These are phyloP conservation scores for Phialophora chinensis DNA, from an alignment of 2,329 filamentous ascomycete genomes.

Conservation along the genomic window DNA sequence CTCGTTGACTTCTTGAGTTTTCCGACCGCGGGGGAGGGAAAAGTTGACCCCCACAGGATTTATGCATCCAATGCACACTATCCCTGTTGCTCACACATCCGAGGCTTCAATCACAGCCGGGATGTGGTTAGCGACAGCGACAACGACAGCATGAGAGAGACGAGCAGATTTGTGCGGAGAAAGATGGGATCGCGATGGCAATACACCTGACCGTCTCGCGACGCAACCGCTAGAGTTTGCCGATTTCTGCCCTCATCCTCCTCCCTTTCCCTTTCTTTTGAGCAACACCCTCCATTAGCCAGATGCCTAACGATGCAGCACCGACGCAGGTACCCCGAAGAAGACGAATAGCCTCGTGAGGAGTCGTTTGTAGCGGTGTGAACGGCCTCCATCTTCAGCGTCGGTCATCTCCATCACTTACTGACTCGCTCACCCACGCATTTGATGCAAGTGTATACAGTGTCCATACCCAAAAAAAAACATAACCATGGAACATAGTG, in stretches of 20 bases:
- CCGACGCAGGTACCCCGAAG: background rate
- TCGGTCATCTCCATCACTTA: background rate
- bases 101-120: background rate
- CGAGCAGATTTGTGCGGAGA: background rate
- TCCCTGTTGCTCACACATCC: background rate
- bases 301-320: background rate
- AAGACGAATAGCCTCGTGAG: background rate
- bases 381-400: background rate
- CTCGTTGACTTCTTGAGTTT: background rate
- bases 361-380: background rate
- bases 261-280: background rate
- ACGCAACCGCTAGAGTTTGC: background rate
- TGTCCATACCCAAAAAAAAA: no score
- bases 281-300: background rate
- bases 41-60: no score
- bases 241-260: background rate
- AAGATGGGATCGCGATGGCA: background rate
- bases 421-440: background rate
- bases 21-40: no score
- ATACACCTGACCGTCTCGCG: background rate
- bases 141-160: background rate
- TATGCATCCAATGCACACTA: background rate
- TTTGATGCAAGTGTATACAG: background rate
- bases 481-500: no score
- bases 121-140: background rate